These are phyloP conservation scores for Mortierella sp. DNA, from an alignment of 371 early-diverging fungal species.

Conservation along the genomic window DNA sequence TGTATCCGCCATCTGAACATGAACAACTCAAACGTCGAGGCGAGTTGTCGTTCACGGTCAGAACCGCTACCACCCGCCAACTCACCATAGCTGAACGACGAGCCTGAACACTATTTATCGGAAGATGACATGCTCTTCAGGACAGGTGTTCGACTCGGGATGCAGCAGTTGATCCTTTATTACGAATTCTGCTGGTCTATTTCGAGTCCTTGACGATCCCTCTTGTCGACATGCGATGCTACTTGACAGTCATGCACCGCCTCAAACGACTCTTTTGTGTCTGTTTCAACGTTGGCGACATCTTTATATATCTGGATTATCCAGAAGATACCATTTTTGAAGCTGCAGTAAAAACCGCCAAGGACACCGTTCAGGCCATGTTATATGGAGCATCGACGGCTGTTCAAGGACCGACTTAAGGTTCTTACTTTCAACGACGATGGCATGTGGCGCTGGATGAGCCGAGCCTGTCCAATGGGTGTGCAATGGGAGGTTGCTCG, in stretches of 20 bases:
- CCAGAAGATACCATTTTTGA: neutral
- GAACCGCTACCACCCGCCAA: neutral
- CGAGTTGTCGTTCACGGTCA: neutral
- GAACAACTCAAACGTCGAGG: too few species aligned
- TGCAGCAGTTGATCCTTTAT: neutral
- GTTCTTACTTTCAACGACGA: neutral
- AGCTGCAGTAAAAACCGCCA: neutral
- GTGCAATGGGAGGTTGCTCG: neutral
- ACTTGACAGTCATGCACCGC: neutral
- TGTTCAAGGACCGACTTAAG: neutral
- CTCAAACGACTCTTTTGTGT: neutral
- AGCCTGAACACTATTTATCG: too few species aligned
- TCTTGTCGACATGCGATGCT: neutral
- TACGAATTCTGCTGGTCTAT: neutral
- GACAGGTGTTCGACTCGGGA: neutral
- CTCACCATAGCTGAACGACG: too few species aligned
- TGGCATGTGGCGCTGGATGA: neutral
- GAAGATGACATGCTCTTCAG: neutral
- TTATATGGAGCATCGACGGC: neutral
- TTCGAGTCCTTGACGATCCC: neutral
- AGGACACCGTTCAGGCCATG: neutral
- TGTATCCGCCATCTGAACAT: neutral
- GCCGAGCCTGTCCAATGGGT: neutral
- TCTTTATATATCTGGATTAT: neutral
- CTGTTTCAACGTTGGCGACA: neutral